These are phyloP conservation scores for Fusarium pseudograminearum DNA, from an alignment of 2,329 filamentous ascomycete genomes.

Conservation along the genomic window DNA sequence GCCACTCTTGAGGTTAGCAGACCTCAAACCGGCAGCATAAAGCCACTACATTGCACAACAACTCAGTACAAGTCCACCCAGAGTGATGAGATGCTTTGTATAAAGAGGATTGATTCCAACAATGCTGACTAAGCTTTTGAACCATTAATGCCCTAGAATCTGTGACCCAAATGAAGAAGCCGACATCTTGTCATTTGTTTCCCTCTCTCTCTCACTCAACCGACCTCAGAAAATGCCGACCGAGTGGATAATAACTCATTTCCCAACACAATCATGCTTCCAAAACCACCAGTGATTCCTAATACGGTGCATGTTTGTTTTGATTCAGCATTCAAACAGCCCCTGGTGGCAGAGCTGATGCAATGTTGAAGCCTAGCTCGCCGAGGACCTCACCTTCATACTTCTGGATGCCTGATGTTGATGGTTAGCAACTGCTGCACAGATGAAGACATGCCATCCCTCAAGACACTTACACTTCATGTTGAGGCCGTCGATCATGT, in stretches of 20 bases:
- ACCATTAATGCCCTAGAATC: too few relatives aligned
- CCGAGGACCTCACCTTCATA: background rate
- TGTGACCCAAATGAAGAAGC: too few relatives aligned
- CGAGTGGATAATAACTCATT: background rate
- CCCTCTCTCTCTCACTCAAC: background rate
- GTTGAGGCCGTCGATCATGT: background rate
- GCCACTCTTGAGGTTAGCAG: background rate
- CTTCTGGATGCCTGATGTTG: background rate
- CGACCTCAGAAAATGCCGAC: background rate
- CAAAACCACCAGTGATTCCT: accelerated
- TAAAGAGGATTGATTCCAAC: too few relatives aligned
- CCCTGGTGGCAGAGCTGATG: background rate
- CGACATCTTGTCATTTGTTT: too few relatives aligned
- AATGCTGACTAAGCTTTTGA: too few relatives aligned
- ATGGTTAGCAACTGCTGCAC: background rate
- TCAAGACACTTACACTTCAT: conserved; percentile 3
- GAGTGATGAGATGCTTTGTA: too few relatives aligned
- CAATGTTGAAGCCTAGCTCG: background rate
- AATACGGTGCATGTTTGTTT: too few relatives aligned
- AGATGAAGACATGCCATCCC: accelerated
- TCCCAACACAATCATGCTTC: background rate
- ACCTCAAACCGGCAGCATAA: background rate
- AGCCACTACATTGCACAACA: too few relatives aligned
- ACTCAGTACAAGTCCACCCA: too few relatives aligned
- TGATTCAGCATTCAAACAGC: background rate